Conservation (phyloP, 2,329 filamentous ascomycete species). For the Alternaria angustiovoidea region DNA sequence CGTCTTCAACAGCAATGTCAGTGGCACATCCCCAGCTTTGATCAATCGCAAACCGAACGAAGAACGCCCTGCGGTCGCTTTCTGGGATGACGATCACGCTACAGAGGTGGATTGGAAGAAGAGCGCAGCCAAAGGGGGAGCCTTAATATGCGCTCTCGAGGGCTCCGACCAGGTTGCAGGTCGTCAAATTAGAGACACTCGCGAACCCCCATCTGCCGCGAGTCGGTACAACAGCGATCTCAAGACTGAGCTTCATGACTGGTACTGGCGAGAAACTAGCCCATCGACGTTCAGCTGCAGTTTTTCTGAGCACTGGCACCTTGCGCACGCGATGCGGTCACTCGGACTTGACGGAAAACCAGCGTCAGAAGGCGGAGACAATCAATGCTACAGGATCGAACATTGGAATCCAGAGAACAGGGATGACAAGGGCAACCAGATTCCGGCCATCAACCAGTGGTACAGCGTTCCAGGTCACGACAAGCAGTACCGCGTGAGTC, state of each 20-base stretch:
- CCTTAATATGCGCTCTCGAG: slow-evolving; percentile 19
- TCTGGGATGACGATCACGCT: slow-evolving; percentile 24
- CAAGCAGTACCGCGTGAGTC: slow-evolving; percentile 18
- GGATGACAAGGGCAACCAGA: slow-evolving; percentile 12
- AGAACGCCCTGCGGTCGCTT: neutral
- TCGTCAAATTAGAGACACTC: slow-evolving; percentile 16
- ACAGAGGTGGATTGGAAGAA: slow-evolving; percentile 16
- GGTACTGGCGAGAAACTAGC: slow-evolving; percentile 24
- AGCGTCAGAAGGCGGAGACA: slow-evolving; percentile 22
- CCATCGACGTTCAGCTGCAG: slow-evolving; percentile 19
- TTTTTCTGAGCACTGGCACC: slow-evolving; percentile 20
- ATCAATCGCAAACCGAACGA: neutral
- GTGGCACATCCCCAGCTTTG: neutral
- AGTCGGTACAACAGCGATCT: slow-evolving; percentile 28
- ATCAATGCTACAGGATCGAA: slow-evolving; percentile 20
- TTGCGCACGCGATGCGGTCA: slow-evolving; percentile 11
- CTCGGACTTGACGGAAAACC: slow-evolving; percentile 20
- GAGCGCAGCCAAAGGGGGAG: slow-evolving; percentile 21
- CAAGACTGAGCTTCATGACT: slow-evolving; percentile 15
- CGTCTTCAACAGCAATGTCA: neutral
- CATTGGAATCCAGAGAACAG: slow-evolving; percentile 22
- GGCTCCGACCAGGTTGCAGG: slow-evolving; percentile 26
- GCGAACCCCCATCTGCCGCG: slow-evolving; percentile 23
- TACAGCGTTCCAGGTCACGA: slow-evolving; percentile 22
- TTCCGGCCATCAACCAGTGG: slow-evolving; percentile 23